Conservation (phyloP, 2,329 filamentous ascomycete genomes). For the Arthroderma uncinatum region DNA sequence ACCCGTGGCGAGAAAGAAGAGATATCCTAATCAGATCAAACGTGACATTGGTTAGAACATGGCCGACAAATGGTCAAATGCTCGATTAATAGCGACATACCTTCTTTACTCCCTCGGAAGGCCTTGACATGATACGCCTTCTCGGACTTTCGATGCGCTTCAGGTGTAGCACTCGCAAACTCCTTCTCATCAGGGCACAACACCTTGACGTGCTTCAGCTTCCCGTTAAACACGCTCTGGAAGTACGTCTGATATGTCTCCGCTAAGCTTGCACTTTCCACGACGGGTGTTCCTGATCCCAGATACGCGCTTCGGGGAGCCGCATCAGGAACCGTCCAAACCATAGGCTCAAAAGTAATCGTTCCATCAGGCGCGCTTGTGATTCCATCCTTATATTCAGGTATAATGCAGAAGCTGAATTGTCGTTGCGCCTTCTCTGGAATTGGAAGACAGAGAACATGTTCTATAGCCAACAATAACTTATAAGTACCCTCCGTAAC, state of each 20-base stretch:
- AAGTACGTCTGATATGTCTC: constrained; percentile 38
- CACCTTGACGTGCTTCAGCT: constrained; percentile 38
- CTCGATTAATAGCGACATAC: constrained; percentile 24
- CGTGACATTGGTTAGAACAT: not conserved
- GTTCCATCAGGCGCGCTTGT: constrained; percentile 34
- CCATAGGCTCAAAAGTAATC: constrained; percentile 42
- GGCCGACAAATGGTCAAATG: not conserved
- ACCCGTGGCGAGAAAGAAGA: constrained; percentile 51
- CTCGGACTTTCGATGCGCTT: constrained; percentile 52
- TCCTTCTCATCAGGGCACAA: constrained; percentile 45
- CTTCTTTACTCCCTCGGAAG: constrained; percentile 54
- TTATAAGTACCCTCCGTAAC: not conserved
- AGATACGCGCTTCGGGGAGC: constrained; percentile 36
- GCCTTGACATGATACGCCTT: constrained; percentile 54
- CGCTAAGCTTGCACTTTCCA: constrained; percentile 30
- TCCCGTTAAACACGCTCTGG: constrained; percentile 38
- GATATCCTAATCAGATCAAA: constrained; percentile 39
- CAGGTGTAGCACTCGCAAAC: constrained; percentile 49
- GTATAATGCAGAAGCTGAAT: constrained; percentile 52
- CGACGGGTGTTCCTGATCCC: constrained; percentile 33
- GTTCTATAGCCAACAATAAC: constrained; percentile 27
- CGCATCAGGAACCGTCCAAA: constrained; percentile 50
- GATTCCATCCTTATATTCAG: constrained; percentile 41
- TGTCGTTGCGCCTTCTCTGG: constrained; percentile 54
- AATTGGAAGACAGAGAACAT: constrained; percentile 51